phyloP scores from a whole-genome alignment of 441 rosid genomes.

The Jatropha multifida region DNA sequence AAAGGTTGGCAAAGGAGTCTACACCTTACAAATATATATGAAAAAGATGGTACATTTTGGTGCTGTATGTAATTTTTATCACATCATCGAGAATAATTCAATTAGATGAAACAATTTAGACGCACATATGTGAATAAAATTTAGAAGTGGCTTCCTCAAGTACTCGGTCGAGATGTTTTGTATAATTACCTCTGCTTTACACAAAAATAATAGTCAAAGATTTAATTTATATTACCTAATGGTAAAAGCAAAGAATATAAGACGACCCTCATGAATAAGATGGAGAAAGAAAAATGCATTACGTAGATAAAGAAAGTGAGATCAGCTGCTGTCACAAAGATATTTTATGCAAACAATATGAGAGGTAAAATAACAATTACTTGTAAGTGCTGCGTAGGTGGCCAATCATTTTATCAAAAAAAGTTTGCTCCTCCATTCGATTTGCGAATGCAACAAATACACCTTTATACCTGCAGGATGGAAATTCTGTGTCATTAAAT shows the following conservation, averaged over 20 bases:
- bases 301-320: not conserved
- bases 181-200: constrained; percentile 65
- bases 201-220: constrained; percentile 16
- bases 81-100: not conserved
- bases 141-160: constrained; percentile 87
- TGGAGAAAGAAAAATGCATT: constrained; percentile 43
- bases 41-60: not conserved
- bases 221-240: constrained; percentile 47
- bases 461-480: not conserved
- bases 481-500: not conserved
- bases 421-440: constrained; percentile 59
- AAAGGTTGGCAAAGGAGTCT: not conserved
- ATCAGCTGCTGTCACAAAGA: not conserved
- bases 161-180: constrained; percentile 78
- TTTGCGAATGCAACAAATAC: not conserved
- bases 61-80: not conserved
- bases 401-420: constrained; percentile 55
- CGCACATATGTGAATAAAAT: constrained; percentile 81
- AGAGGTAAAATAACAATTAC: constrained; percentile 33
- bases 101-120: constrained; percentile 41
- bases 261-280: constrained; percentile 82
- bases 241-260: constrained; percentile 83
- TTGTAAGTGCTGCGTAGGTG: constrained; percentile 74
- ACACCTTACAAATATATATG: not conserved
- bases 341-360: not conserved